Evolutionary conservation across 768 basidiomycete genomes (phyloP).

Genomic region (Tulasnella sp.): DNA sequence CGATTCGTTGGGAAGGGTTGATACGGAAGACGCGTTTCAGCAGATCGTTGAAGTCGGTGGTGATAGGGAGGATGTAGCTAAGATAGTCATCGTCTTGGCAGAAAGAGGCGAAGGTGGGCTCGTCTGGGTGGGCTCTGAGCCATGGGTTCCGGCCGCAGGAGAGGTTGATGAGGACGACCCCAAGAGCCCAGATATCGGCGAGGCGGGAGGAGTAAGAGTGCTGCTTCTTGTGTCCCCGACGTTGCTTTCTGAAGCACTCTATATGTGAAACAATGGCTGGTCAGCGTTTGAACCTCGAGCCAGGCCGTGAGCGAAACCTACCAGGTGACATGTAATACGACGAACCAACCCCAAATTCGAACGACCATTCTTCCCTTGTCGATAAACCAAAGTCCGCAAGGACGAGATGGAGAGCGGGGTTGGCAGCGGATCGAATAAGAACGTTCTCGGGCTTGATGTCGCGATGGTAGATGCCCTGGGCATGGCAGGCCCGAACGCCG

Average conservation of each 20-base stretch:
- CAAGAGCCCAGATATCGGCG: slow-evolving; percentile 97
- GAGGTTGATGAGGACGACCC: slow-evolving; percentile 94
- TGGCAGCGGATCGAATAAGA: slow-evolving; percentile 40
- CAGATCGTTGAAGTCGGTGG: slow-evolving; percentile 43
- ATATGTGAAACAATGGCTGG: not conserved
- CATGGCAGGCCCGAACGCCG: slow-evolving; percentile 45
- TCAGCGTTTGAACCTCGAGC: not conserved
- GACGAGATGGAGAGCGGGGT: slow-evolving; percentile 39
- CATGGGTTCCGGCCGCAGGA: slow-evolving; percentile 95
- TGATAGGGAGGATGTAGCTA: slow-evolving; percentile 47
- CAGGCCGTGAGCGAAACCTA: slow-evolving; percentile 30
- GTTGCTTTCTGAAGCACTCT: slow-evolving; percentile 57
- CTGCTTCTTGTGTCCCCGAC: slow-evolving; percentile 52
- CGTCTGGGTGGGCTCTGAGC: slow-evolving; percentile 66
- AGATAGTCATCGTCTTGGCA: slow-evolving; percentile 44
- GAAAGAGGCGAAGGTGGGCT: slow-evolving; percentile 47
- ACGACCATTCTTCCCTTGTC: slow-evolving; percentile 41
- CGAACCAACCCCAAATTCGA: slow-evolving; percentile 46
- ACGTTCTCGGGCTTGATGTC: slow-evolving; percentile 53
- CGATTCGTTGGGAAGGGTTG: slow-evolving; percentile 17
- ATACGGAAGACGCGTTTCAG: slow-evolving; percentile 44
- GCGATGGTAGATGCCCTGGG: slow-evolving; percentile 47
- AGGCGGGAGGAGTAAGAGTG: slow-evolving; percentile 77
- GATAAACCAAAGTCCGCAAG: slow-evolving; percentile 47
- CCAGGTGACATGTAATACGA: slow-evolving; percentile 45